Evolutionary conservation across 2,329 filamentous ascomycete genomes (phyloP), one percentile per base, ranked within the genome.

Genomic region (Colletotrichum sp.): DNA sequence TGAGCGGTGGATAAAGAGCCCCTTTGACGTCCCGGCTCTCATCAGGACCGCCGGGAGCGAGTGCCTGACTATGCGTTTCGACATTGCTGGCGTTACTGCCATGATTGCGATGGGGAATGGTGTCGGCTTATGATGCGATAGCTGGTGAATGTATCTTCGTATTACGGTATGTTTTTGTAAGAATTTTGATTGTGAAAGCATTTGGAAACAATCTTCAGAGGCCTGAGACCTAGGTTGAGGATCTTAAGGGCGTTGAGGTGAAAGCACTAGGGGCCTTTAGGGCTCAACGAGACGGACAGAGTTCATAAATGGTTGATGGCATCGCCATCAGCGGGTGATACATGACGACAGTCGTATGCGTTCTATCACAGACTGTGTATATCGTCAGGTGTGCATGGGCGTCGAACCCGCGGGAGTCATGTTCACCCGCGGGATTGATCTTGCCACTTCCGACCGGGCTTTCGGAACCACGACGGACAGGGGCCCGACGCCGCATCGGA

Each of bases 1-100:
- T 28, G 85, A 83, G 18, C 87, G 83, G 52, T 92, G 88, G 78
- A 93, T 87, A 76, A 93, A 89, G 6, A 93, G 85, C 16, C 90
- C 92, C 74, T 91, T 90, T 6, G 91, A 93, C 8, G 92, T 93
- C 6, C 92, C 92, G 26, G 91, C 91, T 28, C 92, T 88, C 84
- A 93, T 92, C 78, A 92, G 91, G 21, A 90, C 87, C 12, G 90
- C 90, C 5, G 86, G 86, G 3, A 90, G 77, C 12, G 77, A 74
- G 34, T 80, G 78, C 8, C 81, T 79, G 6, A 72, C 52, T 15
- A 68, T 36, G 49, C 72, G 72, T 6, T 66, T 72, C 15, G 72
- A 34, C 4, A 71, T 8, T 4, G 63, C 34, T 10, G 72, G 63
- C 8, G 64, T 65, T 28, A 72, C 60, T 4, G 67, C 68, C 72